Conservation (phyloP, 2,329 filamentous ascomycete genomes). For the Xylariaceae sp. region DNA sequence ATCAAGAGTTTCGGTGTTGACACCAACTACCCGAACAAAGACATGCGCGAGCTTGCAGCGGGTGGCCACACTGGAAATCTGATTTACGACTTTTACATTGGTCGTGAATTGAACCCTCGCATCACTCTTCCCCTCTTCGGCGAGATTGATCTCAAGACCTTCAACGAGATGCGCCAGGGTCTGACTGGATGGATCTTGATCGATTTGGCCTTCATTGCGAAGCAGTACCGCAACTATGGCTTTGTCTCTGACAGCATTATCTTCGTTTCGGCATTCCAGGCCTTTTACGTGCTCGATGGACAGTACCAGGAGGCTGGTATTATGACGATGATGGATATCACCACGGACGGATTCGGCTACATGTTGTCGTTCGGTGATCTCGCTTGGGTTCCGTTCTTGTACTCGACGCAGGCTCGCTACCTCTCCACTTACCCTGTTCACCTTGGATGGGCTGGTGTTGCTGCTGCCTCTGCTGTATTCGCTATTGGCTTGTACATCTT, state of each 20-base stretch:
- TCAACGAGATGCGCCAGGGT: slow-evolving; percentile 82
- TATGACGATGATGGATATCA: slow-evolving; percentile 91
- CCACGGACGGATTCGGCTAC: slow-evolving; percentile 86
- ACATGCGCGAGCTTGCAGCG: slow-evolving; percentile 71
- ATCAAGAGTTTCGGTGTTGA: slow-evolving; percentile 74
- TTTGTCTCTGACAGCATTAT: slow-evolving; percentile 82
- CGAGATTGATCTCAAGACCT: slow-evolving; percentile 85
- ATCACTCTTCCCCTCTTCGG: slow-evolving; percentile 72
- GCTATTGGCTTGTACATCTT: slow-evolving; percentile 79
- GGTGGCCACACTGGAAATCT: slow-evolving; percentile 80
- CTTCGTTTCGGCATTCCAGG: slow-evolving; percentile 71
- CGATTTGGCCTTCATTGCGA: slow-evolving; percentile 77
- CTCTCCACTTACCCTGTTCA: slow-evolving; percentile 74
- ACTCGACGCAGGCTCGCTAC: slow-evolving; percentile 79
- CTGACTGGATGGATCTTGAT: slow-evolving; percentile 85
- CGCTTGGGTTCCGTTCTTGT: slow-evolving; percentile 88
- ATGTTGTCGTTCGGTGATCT: slow-evolving; percentile 93
- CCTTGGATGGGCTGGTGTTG: slow-evolving; percentile 63
- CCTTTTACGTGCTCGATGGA: slow-evolving; percentile 77
- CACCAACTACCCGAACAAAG: slow-evolving; percentile 55
- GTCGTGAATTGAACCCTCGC: slow-evolving; percentile 89
- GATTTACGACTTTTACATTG: slow-evolving; percentile 95
- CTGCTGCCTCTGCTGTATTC: slow-evolving; percentile 62
- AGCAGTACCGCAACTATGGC: slow-evolving; percentile 82
- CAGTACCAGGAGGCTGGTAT: slow-evolving; percentile 84